A percentile compares a stretch with the other conserved stretches of the same genome.
These are phyloP conservation scores for Penicillium odoratum DNA, from an alignment of 495 filamentous ascomycete genomes.

Conservation along the genomic window DNA sequence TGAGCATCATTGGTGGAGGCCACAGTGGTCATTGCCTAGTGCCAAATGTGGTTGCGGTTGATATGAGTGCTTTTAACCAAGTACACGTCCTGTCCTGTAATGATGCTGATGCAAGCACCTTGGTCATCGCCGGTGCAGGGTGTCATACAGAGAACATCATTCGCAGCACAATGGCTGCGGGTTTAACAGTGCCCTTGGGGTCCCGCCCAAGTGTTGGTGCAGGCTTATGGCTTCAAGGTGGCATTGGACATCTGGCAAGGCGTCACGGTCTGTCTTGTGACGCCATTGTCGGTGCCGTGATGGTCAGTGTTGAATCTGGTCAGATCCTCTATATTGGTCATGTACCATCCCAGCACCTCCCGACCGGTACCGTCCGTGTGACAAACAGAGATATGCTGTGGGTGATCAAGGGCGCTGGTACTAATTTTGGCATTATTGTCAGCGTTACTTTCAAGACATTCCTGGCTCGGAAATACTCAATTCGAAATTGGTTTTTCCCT, in stretches of 20 bases:
- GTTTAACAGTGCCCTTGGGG: slow-evolving; percentile 59
- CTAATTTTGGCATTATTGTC: slow-evolving; percentile 64
- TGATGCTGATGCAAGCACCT: slow-evolving; percentile 23
- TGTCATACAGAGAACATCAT: slow-evolving; percentile 60
- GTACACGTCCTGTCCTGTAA: slow-evolving; percentile 36
- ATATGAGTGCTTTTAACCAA: slow-evolving; percentile 58
- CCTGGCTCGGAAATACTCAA: slow-evolving; percentile 41
- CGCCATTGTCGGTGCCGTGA: slow-evolving; percentile 57
- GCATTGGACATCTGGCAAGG: slow-evolving; percentile 61
- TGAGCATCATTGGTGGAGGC: slow-evolving; percentile 59
- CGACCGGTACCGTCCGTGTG: slow-evolving; percentile 45
- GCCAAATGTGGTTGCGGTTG: slow-evolving; percentile 55
- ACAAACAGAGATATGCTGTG: slow-evolving; percentile 58
- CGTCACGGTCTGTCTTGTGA: slow-evolving; percentile 61
- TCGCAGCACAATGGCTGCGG: slow-evolving; percentile 46
- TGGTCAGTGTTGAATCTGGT: slow-evolving; percentile 56
- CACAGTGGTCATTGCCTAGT: slow-evolving; percentile 61
- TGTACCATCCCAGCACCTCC: slow-evolving; percentile 51
- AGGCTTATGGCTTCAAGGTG: slow-evolving; percentile 64
- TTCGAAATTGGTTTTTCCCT: slow-evolving; percentile 53
- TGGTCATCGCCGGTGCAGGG: slow-evolving; percentile 54
- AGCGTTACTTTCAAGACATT: slow-evolving; percentile 57
- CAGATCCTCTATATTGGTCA: slow-evolving; percentile 46
- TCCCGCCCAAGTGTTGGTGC: slow-evolving; percentile 62
- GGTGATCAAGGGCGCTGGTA: slow-evolving; percentile 62